A percentile compares a stretch with the other conserved stretches of the same genome.
These are phyloP conservation scores for Stevia rebaudiana DNA, from an alignment of 140 eudicot species.

Conservation along the genomic window DNA sequence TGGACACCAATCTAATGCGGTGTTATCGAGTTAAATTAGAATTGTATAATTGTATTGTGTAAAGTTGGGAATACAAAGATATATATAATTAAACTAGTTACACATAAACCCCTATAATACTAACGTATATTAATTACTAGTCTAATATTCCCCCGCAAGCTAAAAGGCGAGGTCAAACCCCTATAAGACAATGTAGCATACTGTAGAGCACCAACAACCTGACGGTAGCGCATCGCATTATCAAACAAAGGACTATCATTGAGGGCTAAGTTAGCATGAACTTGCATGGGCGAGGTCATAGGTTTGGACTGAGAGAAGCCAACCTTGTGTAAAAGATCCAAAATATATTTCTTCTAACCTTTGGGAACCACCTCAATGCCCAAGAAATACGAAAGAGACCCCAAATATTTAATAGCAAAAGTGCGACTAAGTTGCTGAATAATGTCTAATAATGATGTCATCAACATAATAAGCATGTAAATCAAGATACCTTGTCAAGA, in stretches of 20 bases:
- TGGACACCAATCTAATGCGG: too few relatives aligned
- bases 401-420: not conserved
- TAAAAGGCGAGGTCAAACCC: not conserved
- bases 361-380: not conserved
- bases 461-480: not conserved
- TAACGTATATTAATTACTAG: too few relatives aligned
- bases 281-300: not conserved
- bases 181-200: not conserved
- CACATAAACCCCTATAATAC: too few relatives aligned
- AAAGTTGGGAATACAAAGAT: too few relatives aligned
- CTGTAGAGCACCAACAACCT: not conserved
- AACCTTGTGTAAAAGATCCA: not conserved
- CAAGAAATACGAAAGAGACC: not conserved
- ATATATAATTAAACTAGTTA: too few relatives aligned
- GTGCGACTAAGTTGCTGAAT: not conserved
- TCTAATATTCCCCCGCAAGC: too few relatives aligned
- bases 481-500: not conserved
- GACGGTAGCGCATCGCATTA: not conserved
- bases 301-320: not conserved
- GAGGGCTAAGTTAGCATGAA: not conserved
- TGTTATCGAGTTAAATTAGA: too few relatives aligned
- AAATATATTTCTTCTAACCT: not conserved
- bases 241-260: not conserved
- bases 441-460: not conserved
- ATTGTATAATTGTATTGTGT: too few relatives aligned